phyloP scores from a whole-genome alignment of 2,329 filamentous ascomycete genomes.

The Penicillium sp. region DNA sequence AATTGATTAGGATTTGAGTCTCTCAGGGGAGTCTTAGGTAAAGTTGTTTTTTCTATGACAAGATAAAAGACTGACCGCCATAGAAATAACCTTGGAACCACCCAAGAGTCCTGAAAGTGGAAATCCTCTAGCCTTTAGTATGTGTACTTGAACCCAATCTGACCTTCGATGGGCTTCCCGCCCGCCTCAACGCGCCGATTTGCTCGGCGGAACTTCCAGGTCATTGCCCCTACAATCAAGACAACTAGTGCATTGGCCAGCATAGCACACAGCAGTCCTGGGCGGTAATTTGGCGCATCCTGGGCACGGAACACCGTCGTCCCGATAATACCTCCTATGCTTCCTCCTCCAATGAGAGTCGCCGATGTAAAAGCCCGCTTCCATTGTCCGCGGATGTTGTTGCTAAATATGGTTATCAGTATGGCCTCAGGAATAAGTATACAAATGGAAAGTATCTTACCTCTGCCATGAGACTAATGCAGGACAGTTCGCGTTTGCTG shows the following conservation, averaged over 20 bases:
- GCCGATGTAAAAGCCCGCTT: slow-evolving; percentile 78
- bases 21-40: no score
- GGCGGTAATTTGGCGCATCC: slow-evolving; percentile 19
- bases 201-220: slow-evolving; percentile 6
- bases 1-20: no score
- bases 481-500: slow-evolving; percentile 25
- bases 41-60: no score
- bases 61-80: no score
- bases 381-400: slow-evolving; percentile 85
- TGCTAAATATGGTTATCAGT: slow-evolving; percentile 48
- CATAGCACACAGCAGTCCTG: slow-evolving; percentile 12
- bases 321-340: slow-evolving; percentile 19
- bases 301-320: slow-evolving; percentile 17
- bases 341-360: slow-evolving; percentile 57
- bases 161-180: slow-evolving; percentile 9
- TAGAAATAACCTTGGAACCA: neutral
- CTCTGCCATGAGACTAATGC: slow-evolving; percentile 71
- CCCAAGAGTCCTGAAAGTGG: neutral
- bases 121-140: neutral
- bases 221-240: slow-evolving; percentile 6
- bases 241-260: slow-evolving; percentile 16
- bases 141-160: slow-evolving; percentile 14
- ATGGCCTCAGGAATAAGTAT: neutral
- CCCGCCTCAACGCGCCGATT: slow-evolving; percentile 10
- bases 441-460: slow-evolving; percentile 45